phyloP scores from a whole-genome alignment of 192 early-diverging fungal genomes.

The Entophlyctis helioformis region DNA sequence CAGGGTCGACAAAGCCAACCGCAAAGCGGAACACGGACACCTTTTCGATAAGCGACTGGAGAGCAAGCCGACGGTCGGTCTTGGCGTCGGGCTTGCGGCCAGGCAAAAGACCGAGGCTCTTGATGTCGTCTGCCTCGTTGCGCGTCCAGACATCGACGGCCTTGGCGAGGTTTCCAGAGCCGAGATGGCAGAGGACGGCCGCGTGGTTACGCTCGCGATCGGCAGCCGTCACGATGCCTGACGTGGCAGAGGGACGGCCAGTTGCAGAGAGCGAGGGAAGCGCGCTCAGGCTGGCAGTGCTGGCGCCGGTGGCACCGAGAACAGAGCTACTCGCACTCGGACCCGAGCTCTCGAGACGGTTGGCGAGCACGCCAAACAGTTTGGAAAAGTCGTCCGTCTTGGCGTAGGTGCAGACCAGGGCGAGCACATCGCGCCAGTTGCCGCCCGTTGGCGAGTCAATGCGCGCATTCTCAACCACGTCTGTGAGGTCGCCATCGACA shows the following conservation, averaged over 20 bases:
- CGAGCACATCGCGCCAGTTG: slow-evolving; percentile 91
- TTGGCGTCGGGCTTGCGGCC: slow-evolving; percentile 13
- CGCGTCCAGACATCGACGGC: slow-evolving; percentile 68
- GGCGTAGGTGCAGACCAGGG: slow-evolving; percentile 88
- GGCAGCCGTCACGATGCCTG: background rate
- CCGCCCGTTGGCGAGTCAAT: slow-evolving; percentile 43
- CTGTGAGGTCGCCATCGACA: slow-evolving; percentile 63
- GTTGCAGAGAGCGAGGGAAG: too few relatives aligned
- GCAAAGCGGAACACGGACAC: slow-evolving; percentile 88
- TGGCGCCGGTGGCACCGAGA: background rate
- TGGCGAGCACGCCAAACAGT: slow-evolving; percentile 24
- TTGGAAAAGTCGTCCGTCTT: slow-evolving; percentile 58
- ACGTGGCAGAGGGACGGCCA: too few relatives aligned
- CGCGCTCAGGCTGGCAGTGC: too few relatives aligned
- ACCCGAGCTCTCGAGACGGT: slow-evolving; percentile 18
- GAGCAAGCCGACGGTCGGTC: slow-evolving; percentile 32
- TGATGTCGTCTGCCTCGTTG: slow-evolving; percentile 18
- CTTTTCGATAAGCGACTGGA: slow-evolving; percentile 81
- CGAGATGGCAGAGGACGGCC: slow-evolving; percentile 74
- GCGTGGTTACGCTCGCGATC: slow-evolving; percentile 32
- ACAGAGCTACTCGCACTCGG: background rate
- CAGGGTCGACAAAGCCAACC: slow-evolving; percentile 77
- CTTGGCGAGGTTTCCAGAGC: slow-evolving; percentile 68
- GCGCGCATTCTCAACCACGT: slow-evolving; percentile 65
- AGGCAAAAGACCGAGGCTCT: slow-evolving; percentile 3